phyloP scores from a whole-genome alignment of 176 grass and related monocot species.

The Ampelocalamus luodianensis region DNA sequence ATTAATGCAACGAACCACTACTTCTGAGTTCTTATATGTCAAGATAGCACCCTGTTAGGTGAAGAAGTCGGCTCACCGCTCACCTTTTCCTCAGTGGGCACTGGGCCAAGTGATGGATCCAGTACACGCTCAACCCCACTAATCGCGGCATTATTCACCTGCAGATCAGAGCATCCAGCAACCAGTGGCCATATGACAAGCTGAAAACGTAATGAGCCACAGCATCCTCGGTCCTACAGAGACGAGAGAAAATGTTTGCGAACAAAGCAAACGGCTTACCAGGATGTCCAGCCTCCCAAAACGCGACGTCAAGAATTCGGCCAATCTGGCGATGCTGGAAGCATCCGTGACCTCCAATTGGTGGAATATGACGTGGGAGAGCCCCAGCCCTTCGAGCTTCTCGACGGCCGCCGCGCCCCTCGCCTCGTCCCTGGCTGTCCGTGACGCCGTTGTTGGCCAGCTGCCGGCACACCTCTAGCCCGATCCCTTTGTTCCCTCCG shows the following conservation, averaged over 20 bases:
- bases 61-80: background rate
- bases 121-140: background rate
- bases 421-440: conserved; percentile 49
- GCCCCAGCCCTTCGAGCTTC: conserved; percentile 21
- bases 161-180: background rate
- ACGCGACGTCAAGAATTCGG: conserved; percentile 42
- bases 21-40: background rate
- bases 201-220: background rate
- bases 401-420: conserved; percentile 39
- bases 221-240: background rate
- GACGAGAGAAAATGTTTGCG: background rate
- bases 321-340: conserved; percentile 40
- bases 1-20: background rate
- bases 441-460: conserved; percentile 25
- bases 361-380: conserved; percentile 45
- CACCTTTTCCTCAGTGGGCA: conserved; percentile 12
- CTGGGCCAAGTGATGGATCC: background rate
- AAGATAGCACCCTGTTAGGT: background rate
- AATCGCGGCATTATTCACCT: conserved; percentile 52
- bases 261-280: background rate
- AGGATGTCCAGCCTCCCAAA: conserved; percentile 54
- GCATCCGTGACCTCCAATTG: conserved; percentile 49
- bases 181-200: background rate
- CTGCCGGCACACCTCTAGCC: conserved; percentile 59
- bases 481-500: conserved; percentile 62